These are phyloP conservation scores for Spatholobus suberectus DNA, from an alignment of 306 rosid species.

Conservation along the genomic window DNA sequence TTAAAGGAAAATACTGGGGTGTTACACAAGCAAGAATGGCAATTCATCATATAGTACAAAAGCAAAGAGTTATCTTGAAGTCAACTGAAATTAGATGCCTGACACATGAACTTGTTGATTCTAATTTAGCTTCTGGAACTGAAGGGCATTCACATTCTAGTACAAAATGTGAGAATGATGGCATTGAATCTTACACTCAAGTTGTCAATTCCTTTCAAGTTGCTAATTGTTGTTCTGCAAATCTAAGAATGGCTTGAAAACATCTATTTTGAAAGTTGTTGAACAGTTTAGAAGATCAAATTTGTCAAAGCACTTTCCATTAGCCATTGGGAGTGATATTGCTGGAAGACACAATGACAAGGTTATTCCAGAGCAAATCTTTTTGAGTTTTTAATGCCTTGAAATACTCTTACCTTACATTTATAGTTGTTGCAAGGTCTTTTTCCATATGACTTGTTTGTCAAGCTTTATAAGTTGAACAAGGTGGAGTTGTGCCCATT, in stretches of 20 bases:
- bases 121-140: conserved; percentile 51
- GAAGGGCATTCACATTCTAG: conserved; percentile 41
- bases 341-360: conserved; percentile 68
- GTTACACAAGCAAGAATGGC: too few species aligned
- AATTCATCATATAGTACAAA: too few species aligned
- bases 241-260: conserved; percentile 70
- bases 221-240: conserved; percentile 53
- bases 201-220: conserved; percentile 53
- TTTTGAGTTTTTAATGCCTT: neutral
- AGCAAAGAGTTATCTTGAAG: too few species aligned
- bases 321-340: conserved; percentile 55
- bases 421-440: conserved; percentile 61
- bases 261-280: conserved; percentile 80
- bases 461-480: conserved; percentile 82
- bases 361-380: conserved; percentile 54
- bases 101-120: conserved; percentile 37
- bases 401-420: conserved; percentile 22
- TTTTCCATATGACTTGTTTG: conserved; percentile 77
- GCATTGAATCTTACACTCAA: conserved; percentile 41
- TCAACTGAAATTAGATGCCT: conserved; percentile 42
- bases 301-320: conserved; percentile 52
- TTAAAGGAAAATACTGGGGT: too few species aligned
- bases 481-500: conserved; percentile 74
- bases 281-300: conserved; percentile 86
- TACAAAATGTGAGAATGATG: conserved; percentile 50